Percentiles rank a stretch among this genome's conserved stretches.
Evolutionary conservation across 1,284 basidiomycete genomes (phyloP).

Genomic region (Rhodotorula sp.): DNA sequence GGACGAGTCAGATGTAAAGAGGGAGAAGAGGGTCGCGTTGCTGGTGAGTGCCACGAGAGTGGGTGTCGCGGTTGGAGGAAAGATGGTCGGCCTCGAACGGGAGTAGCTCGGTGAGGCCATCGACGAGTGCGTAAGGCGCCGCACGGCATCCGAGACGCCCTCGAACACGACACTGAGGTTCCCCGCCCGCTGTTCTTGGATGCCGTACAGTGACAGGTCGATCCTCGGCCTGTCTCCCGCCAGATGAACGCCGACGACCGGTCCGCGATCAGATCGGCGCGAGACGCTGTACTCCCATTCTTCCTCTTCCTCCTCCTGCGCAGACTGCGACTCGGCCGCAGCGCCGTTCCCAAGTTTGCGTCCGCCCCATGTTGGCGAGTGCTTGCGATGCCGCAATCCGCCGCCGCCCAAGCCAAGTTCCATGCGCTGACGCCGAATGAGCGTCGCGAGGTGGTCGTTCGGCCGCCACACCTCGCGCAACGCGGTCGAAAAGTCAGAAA

Average conservation of each 20-base stretch:
- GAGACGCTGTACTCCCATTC: conserved; percentile 26
- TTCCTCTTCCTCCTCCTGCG: conserved; percentile 20
- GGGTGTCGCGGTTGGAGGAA: conserved; percentile 15
- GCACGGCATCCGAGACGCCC: conserved; percentile 23
- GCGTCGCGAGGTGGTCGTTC: conserved; percentile 30
- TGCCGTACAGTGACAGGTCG: conserved; percentile 9
- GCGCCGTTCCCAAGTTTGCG: background rate
- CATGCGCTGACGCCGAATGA: conserved; percentile 35
- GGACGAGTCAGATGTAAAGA: background rate
- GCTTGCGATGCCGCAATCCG: conserved; percentile 33
- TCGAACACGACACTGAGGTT: conserved; percentile 8
- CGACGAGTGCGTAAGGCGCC: conserved; percentile 26
- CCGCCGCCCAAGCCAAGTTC: conserved; percentile 37
- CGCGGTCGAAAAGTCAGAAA: conserved; percentile 20
- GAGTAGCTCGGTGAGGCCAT: conserved; percentile 30
- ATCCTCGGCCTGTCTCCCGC: background rate
- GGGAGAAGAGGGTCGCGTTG: conserved; percentile 9
- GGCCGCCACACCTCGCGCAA: conserved; percentile 37
- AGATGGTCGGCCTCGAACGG: conserved; percentile 27
- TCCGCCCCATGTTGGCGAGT: conserved; percentile 38
- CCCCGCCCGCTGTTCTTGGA: background rate
- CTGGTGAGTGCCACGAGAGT: conserved; percentile 29
- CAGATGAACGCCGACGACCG: conserved; percentile 34
- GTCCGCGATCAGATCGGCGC: conserved; percentile 33
- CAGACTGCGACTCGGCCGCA: background rate